These are phyloP conservation scores for Myxozyma udenii DNA, from an alignment of 805 yeast genomes.

Conservation along the genomic window DNA sequence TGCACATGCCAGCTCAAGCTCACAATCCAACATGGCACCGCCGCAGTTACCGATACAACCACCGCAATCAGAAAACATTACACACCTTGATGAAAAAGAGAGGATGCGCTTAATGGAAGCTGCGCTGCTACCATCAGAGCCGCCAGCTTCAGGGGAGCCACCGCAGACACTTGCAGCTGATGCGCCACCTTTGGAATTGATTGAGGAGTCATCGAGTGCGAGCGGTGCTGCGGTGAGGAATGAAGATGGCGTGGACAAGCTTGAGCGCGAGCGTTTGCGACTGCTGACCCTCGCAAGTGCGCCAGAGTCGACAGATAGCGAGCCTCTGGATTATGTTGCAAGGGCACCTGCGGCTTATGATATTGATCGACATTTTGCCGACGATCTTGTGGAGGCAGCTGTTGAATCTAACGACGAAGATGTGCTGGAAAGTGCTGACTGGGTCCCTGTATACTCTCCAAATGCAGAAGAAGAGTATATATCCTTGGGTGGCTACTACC, in stretches of 20 bases:
- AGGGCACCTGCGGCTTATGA: slow-evolving; percentile 12
- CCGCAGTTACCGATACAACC: no score
- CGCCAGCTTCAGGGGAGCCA: slow-evolving; percentile 29
- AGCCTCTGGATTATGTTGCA: slow-evolving; percentile 15
- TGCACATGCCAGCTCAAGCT: no score
- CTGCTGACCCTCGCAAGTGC: slow-evolving; percentile 11
- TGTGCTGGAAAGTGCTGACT: slow-evolving; percentile 12
- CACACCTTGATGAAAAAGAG: no score
- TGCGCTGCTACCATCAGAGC: slow-evolving; percentile 62
- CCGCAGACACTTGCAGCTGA: background rate
- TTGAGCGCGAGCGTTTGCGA: slow-evolving; percentile 22
- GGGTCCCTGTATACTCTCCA: slow-evolving; percentile 25
- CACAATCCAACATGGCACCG: no score
- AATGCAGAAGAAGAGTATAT: slow-evolving; percentile 21
- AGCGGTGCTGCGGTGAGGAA: background rate
- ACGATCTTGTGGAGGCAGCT: background rate
- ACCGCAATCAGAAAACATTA: no score
- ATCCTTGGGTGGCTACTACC: slow-evolving; percentile 22
- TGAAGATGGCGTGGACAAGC: slow-evolving; percentile 9
- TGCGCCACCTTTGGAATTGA: slow-evolving; percentile 11
- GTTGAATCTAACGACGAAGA: background rate
- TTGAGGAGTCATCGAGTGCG: background rate
- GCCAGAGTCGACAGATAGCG: slow-evolving; percentile 4
- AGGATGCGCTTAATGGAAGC: no score
- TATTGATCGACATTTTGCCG: slow-evolving; percentile 7